Evolutionary conservation across 192 early-diverging fungal species (phyloP).

Genomic region (Geranomyces michiganensis): DNA sequence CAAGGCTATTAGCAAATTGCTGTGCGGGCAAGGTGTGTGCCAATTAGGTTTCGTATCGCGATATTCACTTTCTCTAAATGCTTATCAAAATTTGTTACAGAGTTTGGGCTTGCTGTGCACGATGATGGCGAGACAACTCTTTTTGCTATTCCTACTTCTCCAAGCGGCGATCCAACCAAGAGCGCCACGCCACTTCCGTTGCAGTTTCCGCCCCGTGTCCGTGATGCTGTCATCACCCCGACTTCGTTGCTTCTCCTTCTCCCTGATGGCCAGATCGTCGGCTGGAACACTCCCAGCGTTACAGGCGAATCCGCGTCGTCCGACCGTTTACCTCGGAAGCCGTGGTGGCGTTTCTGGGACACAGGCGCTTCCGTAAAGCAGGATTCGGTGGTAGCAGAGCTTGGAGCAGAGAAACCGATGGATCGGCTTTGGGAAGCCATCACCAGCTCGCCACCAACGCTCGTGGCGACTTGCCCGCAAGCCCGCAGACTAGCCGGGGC

Average conservation of each 20-base stretch:
- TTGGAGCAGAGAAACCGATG: neutral
- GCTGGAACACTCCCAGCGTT: neutral
- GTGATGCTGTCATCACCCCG: neutral
- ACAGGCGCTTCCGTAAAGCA: neutral
- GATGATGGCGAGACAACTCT: neutral
- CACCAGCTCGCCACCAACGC: conserved; percentile 4
- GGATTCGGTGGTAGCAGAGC: neutral
- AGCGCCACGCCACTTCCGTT: neutral
- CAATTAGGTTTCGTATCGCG: neutral
- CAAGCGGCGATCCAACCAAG: neutral
- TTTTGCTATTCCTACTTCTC: neutral
- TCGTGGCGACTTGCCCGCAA: neutral
- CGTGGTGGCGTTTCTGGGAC: conserved; percentile 6
- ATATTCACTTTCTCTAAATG: neutral
- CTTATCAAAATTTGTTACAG: neutral
- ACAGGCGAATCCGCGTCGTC: neutral
- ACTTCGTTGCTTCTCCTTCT: neutral
- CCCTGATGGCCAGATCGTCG: neutral
- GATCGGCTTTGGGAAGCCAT: neutral
- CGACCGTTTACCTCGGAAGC: neutral
- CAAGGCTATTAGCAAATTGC: neutral
- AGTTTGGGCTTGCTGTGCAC: conserved; percentile 11
- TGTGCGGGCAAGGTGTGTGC: conserved; percentile 12
- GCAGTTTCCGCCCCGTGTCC: neutral
- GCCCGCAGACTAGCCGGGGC: neutral